phyloP scores from a whole-genome alignment of 164 flowering plant species.

The Akebia trifoliata region DNA sequence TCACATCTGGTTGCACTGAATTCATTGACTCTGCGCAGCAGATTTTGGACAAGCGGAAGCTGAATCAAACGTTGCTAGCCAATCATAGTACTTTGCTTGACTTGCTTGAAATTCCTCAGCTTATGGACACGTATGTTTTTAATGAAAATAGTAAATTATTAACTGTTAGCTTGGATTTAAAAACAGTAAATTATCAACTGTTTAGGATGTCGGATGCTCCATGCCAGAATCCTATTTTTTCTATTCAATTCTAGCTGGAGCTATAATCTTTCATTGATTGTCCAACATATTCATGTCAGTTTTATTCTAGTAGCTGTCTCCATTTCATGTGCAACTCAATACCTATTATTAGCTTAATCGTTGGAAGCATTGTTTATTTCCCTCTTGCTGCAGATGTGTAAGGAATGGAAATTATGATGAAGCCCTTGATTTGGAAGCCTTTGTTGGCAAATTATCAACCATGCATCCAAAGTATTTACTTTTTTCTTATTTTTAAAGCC shows the following conservation, averaged over 20 bases:
- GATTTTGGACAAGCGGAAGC: conserved; percentile 87
- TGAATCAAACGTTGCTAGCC: conserved; percentile 78
- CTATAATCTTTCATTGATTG: neutral
- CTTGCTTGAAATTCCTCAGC: conserved; percentile 99
- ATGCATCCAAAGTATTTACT: conserved; percentile 76
- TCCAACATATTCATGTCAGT: neutral
- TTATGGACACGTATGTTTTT: conserved; percentile 96
- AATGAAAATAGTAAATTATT: neutral
- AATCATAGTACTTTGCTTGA: conserved; percentile 97
- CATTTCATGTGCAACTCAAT: neutral
- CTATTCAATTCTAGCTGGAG: too few species aligned
- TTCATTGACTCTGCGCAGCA: conserved; percentile 87
- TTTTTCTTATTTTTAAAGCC: neutral
- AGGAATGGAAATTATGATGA: conserved; percentile 97
- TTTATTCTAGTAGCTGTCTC: neutral
- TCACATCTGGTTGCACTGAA: conserved; percentile 91
- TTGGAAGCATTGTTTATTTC: neutral
- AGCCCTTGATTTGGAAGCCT: conserved; percentile 96
- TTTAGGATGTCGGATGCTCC: too few species aligned
- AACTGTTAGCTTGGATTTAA: neutral
- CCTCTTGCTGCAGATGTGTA: conserved; percentile 64
- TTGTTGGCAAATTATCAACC: conserved; percentile 76
- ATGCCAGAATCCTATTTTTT: too few species aligned
- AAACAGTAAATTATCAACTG: too few species aligned
- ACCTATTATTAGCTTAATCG: neutral